A percentile compares a stretch with the other conserved stretches of the same genome.
Conservation (phyloP, 108 stramenopile species). For the Cyclostephanos tholiformis region DNA sequence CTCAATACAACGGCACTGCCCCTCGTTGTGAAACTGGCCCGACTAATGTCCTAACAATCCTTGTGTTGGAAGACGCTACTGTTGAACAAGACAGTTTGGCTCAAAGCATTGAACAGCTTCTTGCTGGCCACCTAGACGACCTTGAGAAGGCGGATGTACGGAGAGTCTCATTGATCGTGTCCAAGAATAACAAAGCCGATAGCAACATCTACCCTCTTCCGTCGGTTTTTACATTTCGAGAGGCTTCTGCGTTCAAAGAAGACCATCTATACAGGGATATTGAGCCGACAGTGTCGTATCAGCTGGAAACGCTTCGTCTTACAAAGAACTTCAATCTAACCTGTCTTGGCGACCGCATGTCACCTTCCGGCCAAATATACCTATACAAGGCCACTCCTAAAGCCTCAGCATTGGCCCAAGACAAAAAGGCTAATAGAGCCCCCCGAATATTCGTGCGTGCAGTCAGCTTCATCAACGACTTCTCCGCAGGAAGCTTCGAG, state of each 20-base stretch:
- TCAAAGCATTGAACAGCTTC: constrained; percentile 50
- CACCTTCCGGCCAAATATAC: constrained; percentile 89
- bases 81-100: constrained; percentile 57
- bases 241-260: constrained; percentile 78
- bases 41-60: constrained; percentile 88
- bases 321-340: constrained; percentile 88
- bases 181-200: constrained; percentile 38
- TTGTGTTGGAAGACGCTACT: constrained; percentile 59
- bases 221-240: constrained; percentile 93
- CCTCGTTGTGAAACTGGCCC: constrained; percentile 55
- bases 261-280: constrained; percentile 92
- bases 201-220: constrained; percentile 63
- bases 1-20: constrained; percentile 49
- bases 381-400: constrained; percentile 91
- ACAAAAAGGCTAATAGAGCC: constrained; percentile 81
- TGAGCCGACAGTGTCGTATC: constrained; percentile 89
- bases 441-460: constrained; percentile 85
- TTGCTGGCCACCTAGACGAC: constrained; percentile 47
- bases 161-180: constrained; percentile 80
- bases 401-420: constrained; percentile 71
- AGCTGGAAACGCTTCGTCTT: constrained; percentile 89
- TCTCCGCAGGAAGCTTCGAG: constrained; percentile 80
- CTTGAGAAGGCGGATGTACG: constrained; percentile 75
- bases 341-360: constrained; percentile 75
- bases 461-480: constrained; percentile 79